Conservation (phyloP, 2,329 filamentous ascomycete genomes). For the Trichoderma arundinaceum region DNA sequence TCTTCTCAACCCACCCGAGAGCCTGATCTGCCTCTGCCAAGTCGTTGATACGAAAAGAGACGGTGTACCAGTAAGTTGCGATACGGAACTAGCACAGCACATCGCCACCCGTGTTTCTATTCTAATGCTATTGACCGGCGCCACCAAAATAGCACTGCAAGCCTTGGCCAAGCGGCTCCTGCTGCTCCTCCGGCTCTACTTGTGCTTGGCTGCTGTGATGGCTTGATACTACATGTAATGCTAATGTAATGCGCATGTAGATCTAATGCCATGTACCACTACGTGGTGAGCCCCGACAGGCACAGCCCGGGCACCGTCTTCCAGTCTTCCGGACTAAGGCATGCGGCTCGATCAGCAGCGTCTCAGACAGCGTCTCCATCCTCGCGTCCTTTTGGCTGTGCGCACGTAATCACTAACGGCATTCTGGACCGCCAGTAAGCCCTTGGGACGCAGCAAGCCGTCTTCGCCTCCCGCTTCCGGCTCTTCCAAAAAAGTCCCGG, state of each 20-base stretch:
- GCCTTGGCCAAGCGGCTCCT: no score
- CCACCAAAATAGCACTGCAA: background rate
- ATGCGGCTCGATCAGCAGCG: no score
- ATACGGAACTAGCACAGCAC: no score
- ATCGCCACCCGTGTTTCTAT: background rate
- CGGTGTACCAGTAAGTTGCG: constrained; percentile 1
- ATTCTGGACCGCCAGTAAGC: constrained; percentile 16
- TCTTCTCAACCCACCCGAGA: no score
- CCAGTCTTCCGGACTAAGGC: background rate
- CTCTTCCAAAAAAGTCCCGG: no score
- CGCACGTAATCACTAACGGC: constrained; percentile 28
- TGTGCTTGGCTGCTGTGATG: no score
- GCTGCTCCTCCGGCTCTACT: background rate
- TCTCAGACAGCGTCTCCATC: background rate
- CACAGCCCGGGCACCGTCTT: constrained; percentile 1
- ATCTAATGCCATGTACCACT: constrained; percentile 4
- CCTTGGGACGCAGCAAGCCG: constrained; percentile 6
- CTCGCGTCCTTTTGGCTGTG: background rate
- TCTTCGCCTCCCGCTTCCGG: background rate
- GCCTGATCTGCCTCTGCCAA: background rate
- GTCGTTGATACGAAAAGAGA: background rate
- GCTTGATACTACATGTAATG: no score
- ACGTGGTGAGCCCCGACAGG: constrained; percentile 27
- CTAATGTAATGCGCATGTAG: constrained; percentile 6
- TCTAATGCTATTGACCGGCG: constrained; percentile 22